A percentile compares a stretch with the other conserved stretches of the same genome.
phyloP scores from a whole-genome alignment of 139 green algal genomes.

The Chlorella sp. region DNA sequence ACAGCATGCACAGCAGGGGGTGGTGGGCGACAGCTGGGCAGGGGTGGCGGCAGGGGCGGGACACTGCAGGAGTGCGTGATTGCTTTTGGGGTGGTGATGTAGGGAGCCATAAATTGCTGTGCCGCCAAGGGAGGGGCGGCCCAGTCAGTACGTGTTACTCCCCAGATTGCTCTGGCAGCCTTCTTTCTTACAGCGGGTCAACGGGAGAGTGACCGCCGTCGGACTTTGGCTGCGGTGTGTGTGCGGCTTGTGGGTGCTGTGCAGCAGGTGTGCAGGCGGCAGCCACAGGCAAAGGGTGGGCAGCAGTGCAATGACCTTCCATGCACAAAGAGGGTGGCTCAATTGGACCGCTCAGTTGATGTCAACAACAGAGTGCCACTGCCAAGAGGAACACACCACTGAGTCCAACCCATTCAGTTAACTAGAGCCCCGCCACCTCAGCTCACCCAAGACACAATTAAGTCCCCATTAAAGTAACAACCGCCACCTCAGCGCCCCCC shows the following conservation, averaged over 20 bases:
- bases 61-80: too few relatives aligned
- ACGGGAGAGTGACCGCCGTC: conserved; percentile 23
- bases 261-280: background rate
- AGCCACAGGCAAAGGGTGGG: background rate
- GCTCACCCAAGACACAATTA: too few relatives aligned
- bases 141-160: conserved; percentile 42
- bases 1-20: background rate
- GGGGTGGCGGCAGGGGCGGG: background rate
- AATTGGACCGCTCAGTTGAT: too few relatives aligned
- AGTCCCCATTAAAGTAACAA: background rate
- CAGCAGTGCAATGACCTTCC: too few relatives aligned
- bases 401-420: too few relatives aligned
- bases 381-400: too few relatives aligned
- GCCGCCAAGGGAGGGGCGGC: too few relatives aligned
- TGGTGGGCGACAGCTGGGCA: background rate
- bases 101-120: too few relatives aligned
- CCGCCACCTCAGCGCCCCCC: background rate
- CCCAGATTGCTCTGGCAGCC: conserved; percentile 38
- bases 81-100: too few relatives aligned
- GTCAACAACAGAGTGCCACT: too few relatives aligned
- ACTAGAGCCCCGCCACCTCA: too few relatives aligned
- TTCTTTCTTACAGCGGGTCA: conserved; percentile 34
- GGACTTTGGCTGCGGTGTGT: conserved; percentile 36
- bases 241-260: background rate
- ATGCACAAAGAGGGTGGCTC: too few relatives aligned